A percentile compares a stretch with the other conserved stretches of the same genome.
phyloP scores from a whole-genome alignment of 2,329 filamentous ascomycete genomes.

The Domatiomyces globalis region DNA sequence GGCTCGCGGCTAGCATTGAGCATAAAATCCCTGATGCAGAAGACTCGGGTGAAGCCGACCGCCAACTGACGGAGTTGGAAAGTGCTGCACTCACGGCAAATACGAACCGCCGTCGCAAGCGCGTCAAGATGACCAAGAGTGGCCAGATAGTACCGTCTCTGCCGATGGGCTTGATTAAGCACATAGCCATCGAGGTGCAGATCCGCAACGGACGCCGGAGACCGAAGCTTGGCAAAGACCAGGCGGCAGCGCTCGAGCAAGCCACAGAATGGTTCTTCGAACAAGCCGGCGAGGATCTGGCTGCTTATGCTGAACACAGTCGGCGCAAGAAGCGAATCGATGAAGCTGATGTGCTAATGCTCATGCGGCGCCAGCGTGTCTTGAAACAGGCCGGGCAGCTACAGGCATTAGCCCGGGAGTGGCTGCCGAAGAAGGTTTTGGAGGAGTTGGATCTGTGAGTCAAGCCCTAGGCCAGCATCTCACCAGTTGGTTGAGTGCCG shows the following conservation, averaged over 20 bases:
- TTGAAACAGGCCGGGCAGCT: constrained; percentile 13
- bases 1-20: constrained; percentile 16
- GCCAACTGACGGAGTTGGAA: constrained; percentile 16
- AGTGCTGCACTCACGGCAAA: constrained; percentile 24
- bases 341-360: constrained; percentile 63
- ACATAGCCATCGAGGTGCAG: constrained; percentile 25
- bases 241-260: constrained; percentile 59
- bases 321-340: constrained; percentile 66
- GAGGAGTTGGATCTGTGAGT: constrained; percentile 63
- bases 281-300: constrained; percentile 66
- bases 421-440: constrained; percentile 68
- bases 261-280: constrained; percentile 89
- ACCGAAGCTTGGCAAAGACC: constrained; percentile 57
- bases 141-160: constrained; percentile 64
- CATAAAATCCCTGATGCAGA: neutral
- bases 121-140: constrained; percentile 46
- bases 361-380: constrained; percentile 52
- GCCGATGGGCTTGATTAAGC: constrained; percentile 58
- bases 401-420: constrained; percentile 53
- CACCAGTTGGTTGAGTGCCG: constrained; percentile 3
- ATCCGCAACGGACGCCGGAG: constrained; percentile 52
- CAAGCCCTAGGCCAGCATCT: neutral
- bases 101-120: constrained; percentile 20
- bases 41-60: neutral
- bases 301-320: constrained; percentile 66